Base-by-base conservation (phyloP, 306 rosid genomes). In the Vicia sativa region DNA sequence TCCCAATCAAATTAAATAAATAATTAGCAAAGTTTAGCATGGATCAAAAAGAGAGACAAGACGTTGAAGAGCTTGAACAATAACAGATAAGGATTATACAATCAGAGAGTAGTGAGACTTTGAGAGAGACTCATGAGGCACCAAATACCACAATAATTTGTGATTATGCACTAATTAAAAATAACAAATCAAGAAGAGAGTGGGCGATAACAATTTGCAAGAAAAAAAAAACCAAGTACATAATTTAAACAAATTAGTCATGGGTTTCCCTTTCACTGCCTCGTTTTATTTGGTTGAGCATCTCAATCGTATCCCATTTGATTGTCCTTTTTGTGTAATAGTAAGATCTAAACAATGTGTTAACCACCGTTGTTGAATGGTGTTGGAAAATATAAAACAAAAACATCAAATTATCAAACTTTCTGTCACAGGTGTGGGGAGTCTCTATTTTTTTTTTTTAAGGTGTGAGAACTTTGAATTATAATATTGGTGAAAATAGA, bases 361-460 rank as follows among this genome's bases (percentile, higher is more conserved):
- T 56, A 44, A 66, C 67, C 67, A 56, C 73, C 67, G 72, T 44
- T 52, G 67, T 44, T 52, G 67, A 57, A 61, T 58, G 28, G 19
- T 0, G 10, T 72, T 6, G 37, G 35, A 66, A 39, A 12, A 68
- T 18, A 39, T 10, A 48, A 18, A 46, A 56, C 57, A 38, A 72
- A 62, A 56, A 58, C 14, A 50, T 37, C 2, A 16, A 31, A 13
- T 15, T 21, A 21, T 39, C 58, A 11, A 25, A 25, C 45, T 2
- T 42, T 21, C n/a, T 58, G 63, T n/a, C 42, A 18, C 5, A 26
- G 37, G 70, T 62, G 46, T 58, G 43, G 65, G 65, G 38, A 50
- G 55, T 62, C 61, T 14, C 3, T 26, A 62, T 37, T 15, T 49
- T 60, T 48, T 35, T 21, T 21, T 21, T 21, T 21, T 21, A 21